phyloP scores from a whole-genome alignment of 2,329 filamentous ascomycete genomes.

The Colletotrichum spinosum region DNA sequence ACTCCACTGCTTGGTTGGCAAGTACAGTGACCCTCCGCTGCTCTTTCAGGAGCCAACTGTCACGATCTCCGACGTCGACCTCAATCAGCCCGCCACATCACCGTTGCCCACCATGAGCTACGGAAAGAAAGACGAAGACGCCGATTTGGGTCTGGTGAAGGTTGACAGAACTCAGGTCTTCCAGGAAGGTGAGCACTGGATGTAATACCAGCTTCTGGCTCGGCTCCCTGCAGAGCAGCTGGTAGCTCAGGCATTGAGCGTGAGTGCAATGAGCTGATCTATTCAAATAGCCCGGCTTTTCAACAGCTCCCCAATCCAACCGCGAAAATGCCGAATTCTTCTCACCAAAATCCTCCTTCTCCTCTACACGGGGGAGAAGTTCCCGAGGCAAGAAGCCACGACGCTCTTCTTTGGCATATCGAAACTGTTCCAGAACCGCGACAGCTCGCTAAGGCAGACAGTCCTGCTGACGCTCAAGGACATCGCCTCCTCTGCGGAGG shows the following conservation, averaged over 20 bases:
- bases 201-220: background rate
- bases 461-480: constrained; percentile 95
- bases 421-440: constrained; percentile 99
- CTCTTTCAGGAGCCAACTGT: constrained; percentile 25
- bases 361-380: constrained; percentile 96
- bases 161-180: constrained; percentile 98
- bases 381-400: constrained; percentile 96
- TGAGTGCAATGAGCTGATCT: too few relatives aligned
- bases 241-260: too few relatives aligned
- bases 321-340: constrained; percentile 95
- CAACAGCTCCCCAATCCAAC: constrained; percentile 96
- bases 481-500: constrained; percentile 90
- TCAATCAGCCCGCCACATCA: constrained; percentile 45
- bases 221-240: background rate
- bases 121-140: constrained; percentile 99
- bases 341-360: constrained; percentile 97
- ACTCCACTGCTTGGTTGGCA: too few relatives aligned
- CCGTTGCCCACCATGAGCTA: constrained; percentile 82
- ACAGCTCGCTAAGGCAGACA: constrained; percentile 98
- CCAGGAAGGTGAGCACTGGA: constrained; percentile 83
- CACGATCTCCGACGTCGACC: constrained; percentile 45
- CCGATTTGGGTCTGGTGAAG: constrained; percentile 92
- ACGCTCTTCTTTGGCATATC: constrained; percentile 99
- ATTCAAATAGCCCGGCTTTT: constrained; percentile 83
- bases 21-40: background rate